These are phyloP conservation scores for Penicillium sp. DNA, from an alignment of 2,329 filamentous ascomycete genomes.

Conservation along the genomic window DNA sequence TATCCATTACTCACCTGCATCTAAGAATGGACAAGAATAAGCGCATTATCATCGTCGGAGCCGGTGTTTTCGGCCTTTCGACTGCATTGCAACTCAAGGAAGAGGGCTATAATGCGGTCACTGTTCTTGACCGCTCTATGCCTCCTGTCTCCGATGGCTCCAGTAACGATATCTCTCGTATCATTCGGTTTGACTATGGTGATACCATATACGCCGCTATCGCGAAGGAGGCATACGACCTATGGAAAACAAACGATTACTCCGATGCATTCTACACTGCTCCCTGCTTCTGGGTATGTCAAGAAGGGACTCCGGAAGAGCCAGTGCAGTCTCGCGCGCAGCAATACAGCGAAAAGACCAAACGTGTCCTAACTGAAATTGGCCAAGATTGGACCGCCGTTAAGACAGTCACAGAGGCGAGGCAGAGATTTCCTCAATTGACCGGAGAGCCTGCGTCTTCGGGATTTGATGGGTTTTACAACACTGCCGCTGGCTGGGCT, in stretches of 20 bases:
- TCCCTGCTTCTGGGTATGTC: conserved; percentile 25
- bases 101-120: conserved; percentile 29
- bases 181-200: conserved; percentile 62
- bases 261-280: conserved; percentile 24
- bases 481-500: conserved; percentile 29
- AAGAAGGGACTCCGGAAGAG: conserved; percentile 19
- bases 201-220: conserved; percentile 71
- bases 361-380: conserved; percentile 23
- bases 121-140: conserved; percentile 32
- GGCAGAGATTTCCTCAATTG: conserved; percentile 20
- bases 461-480: conserved; percentile 28
- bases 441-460: conserved; percentile 17
- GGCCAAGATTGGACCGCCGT: conserved; percentile 24
- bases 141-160: conserved; percentile 39
- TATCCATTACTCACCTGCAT: not conserved
- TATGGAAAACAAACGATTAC: conserved; percentile 51
- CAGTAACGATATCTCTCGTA: conserved; percentile 41
- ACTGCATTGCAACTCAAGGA: conserved; percentile 39
- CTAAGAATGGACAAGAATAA: conserved; percentile 21
- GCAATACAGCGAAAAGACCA: conserved; percentile 25
- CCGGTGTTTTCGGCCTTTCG: conserved; percentile 63
- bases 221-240: conserved; percentile 67
- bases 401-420: conserved; percentile 15
- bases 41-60: conserved; percentile 51
- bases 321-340: conserved; percentile 19